Evolutionary conservation across 139 green algal genomes (phyloP).

Genomic region (Micractinium conductrix): DNA sequence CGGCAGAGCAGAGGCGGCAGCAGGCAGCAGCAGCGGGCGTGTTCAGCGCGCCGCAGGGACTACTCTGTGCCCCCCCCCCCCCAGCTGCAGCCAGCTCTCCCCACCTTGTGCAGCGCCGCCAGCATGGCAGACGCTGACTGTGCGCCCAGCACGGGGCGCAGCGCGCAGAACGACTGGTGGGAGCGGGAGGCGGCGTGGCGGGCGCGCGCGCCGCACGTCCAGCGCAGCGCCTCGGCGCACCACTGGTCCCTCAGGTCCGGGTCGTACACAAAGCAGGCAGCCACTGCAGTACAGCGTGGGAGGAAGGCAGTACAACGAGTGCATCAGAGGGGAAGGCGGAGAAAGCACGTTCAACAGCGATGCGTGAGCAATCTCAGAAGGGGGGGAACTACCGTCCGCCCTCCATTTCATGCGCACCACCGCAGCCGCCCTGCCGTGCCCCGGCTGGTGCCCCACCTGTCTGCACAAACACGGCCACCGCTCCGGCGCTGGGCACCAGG

Average conservation of each 20-base stretch:
- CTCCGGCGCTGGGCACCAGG: constrained; percentile 40
- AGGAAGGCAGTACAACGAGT: neutral
- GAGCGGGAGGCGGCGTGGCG: constrained; percentile 76
- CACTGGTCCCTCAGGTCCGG: constrained; percentile 70
- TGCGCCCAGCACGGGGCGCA: constrained; percentile 67
- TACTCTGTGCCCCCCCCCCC: no score
- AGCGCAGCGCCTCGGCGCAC: constrained; percentile 82
- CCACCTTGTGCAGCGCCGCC: constrained; percentile 74
- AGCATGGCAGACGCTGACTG: constrained; percentile 80
- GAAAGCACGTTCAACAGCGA: no score
- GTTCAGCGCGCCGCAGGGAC: no score
- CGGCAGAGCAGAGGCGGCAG: no score
- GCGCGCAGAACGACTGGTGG: constrained; percentile 83
- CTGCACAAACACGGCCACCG: constrained; percentile 60
- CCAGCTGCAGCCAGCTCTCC: no score
- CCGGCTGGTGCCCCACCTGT: constrained; percentile 21
- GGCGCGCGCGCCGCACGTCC: constrained; percentile 68
- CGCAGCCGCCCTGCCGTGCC: no score
- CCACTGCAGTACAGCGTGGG: constrained; percentile 35
- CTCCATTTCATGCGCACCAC: no score
- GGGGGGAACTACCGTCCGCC: no score
- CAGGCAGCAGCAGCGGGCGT: no score
- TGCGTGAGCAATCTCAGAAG: no score
- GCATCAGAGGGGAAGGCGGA: neutral
- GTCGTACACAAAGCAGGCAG: constrained; percentile 58